Base-by-base conservation (phyloP, 2,329 filamentous ascomycete species). In the Ophiostoma novo-ulmi region DNA sequence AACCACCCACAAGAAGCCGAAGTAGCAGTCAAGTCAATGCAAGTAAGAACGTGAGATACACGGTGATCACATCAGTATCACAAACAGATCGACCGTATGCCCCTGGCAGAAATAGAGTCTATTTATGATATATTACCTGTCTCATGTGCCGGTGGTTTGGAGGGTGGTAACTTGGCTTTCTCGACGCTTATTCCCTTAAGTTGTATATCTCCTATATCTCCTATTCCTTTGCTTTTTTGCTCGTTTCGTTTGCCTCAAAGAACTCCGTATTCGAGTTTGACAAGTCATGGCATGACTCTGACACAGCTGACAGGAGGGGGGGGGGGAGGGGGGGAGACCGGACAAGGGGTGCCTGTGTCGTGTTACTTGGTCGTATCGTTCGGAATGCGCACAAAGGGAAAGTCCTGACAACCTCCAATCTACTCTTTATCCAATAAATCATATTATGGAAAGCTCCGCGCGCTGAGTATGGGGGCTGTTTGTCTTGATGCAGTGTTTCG, bases 41-140 rank as follows among this genome's bases (percentile, higher is more conserved):
- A 22, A 58, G n/a, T 11, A 11, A 61, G 26, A n/a, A 55, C 20
- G 44, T 13, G 69, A 66, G 39, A 35, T 6, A 55, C 14, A 35
- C 22, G 58, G 58, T 17, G 58, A 63, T 35, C 26, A 63, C 26
- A 63, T 17, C 13, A 58, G 52, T 10, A 63, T 35, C 58, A 63
- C 58, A 26, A 35, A 63, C 58, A 14, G 58, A 63, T 63, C 58
- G 22, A 63, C 58, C 26, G 11, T 63, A 26, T 35, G 52, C 26
- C 58, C 58, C 58, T 63, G 10, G 58, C 13, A 63, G n/a, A 55
- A 26, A 6, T 1, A 55, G 7, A 31, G 26, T 63, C 26, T 63
- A 63, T 17, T 63, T 63, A 8, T 63, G 58, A 63, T 63, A 63
- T 35, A 63, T 63, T 35, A 63, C 58, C 11, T 35, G 58, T 58